Evolutionary conservation across 2,329 filamentous ascomycete species (phyloP), one percentile per base, ranked within the genome.

Genomic region (Sphaerulina populicola): DNA sequence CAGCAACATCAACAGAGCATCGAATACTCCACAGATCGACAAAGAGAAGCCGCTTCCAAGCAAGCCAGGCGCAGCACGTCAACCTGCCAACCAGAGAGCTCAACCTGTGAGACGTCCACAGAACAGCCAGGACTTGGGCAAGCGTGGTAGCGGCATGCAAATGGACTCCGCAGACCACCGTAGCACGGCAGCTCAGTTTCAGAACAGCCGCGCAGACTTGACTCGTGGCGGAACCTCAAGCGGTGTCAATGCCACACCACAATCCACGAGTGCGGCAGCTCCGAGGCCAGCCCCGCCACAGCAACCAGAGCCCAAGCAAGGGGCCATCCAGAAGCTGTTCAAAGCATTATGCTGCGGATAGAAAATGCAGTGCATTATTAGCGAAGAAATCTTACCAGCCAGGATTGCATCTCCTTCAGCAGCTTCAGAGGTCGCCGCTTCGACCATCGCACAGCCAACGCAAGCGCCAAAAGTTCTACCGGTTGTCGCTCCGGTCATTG

Each of bases 111-210:
- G 58, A 44, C 58, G 60, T 52, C 62, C 66, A 46, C 64, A 63
- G 42, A 62, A 65, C 53, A 61, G 61, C 30, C 59, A 57, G 21
- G 66, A 66, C 49, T 52, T 64, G 21, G 60, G 80, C 67, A 86
- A 90, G 77, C 82, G 88, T 74, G 81, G 80, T 72, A 89, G 83
- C 78, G 75, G 82, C 69, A 87, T 94, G 69, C 81, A 85, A 69
- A 81, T 82, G 66, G 91, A 90, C 59, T 87, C 89, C 62, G 61
- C 59, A 9, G 64, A 66, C 56, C 85, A 90, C 67, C 88, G 86
- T 64, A 95, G 88, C 67, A 96, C 88, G 58, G 88, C 94, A 71
- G 91, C 91, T 60, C 91, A 96, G 69, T 96, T 95, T 77, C 89
- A 94, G 75, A 91, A 88, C 78, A 95, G 88, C 74, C 87, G 86